Conservation (phyloP, 2,329 filamentous ascomycete species). For the Amphichorda felina region DNA sequence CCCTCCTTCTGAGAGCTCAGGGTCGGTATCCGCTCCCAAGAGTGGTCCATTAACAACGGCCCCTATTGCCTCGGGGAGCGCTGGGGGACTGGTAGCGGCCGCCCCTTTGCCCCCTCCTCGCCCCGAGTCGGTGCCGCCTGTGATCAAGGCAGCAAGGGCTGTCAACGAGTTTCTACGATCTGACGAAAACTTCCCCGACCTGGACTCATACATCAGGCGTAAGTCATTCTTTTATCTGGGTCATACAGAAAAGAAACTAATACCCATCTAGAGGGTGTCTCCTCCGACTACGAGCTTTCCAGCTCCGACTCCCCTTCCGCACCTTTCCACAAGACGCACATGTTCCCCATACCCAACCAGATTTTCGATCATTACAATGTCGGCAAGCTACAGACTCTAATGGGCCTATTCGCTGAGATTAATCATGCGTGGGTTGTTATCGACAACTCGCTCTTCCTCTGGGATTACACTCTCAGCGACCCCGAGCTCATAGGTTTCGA, state of each 20-base stretch:
- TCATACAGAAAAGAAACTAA: slow-evolving; percentile 12
- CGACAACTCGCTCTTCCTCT: slow-evolving; percentile 90
- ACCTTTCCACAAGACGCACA: slow-evolving; percentile 78
- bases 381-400: slow-evolving; percentile 76
- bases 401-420: slow-evolving; percentile 91
- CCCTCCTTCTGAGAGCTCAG: slow-evolving; percentile 11
- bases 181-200: slow-evolving; percentile 74
- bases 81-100: neutral
- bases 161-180: slow-evolving; percentile 68
- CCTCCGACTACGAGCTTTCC: slow-evolving; percentile 81
- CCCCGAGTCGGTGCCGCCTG: slow-evolving; percentile 43
- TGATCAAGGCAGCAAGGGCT: slow-evolving; percentile 70
- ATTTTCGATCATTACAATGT: slow-evolving; percentile 89
- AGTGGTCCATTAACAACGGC: neutral
- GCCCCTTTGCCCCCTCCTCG: slow-evolving; percentile 9
- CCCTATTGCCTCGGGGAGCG: neutral
- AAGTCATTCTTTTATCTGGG: slow-evolving; percentile 26
- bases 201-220: slow-evolving; percentile 86
- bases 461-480: slow-evolving; percentile 93
- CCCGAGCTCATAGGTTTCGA: slow-evolving; percentile 88
- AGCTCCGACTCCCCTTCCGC: slow-evolving; percentile 59
- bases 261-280: slow-evolving; percentile 62
- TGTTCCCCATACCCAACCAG: slow-evolving; percentile 81
- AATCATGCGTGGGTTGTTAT: slow-evolving; percentile 94
- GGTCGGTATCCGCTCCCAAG: neutral